Base-by-base conservation (phyloP, 2,329 filamentous ascomycete genomes). In the Thyridium curvatum region DNA sequence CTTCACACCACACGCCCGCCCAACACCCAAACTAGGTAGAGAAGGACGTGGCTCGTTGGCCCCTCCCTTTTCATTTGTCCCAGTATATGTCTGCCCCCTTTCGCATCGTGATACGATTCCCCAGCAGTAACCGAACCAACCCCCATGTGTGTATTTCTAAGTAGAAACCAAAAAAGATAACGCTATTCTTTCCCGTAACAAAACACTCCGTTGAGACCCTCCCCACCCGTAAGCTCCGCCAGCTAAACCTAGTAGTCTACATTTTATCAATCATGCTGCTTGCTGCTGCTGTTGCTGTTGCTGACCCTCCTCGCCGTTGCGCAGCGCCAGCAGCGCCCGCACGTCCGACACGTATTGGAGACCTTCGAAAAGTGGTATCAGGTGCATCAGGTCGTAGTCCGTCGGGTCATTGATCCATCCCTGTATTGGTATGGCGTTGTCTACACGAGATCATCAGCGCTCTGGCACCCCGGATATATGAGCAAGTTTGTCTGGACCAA, bases 321-420 rank as follows among this genome's bases (percentile, higher is more conserved):
- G 79, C 51, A 98, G 70, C 41, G 89, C 90, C 55, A 98, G 71
- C 46, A 97, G 71, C 35, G 93, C 90, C 53, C 93, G 78, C 43
- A 98, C 91, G 64, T 98, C 93, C 38, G 91, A 94, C 49, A 93
- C 90, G 64, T 97, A 95, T 67, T 97, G 93, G 55, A 98, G 67
- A 14, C 88, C 93, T 65, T 98, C 93, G 33, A 98, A 72, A 53
- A 97, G 71, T 26, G 93, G 93, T 42, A 98, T 82, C 43, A 98
- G 73, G 62, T 97, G 88, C 61, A 97, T 74, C 48, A 98, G 72
- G 58, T 96, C 91, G 59, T 90, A 93, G 65, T 98, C 93, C 18
- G 93, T 97, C 16, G 93, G 93, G 65, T 98, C 93, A 61, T 84
- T 95, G 66, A 98, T 97, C 93, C 93, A 98, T 56, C 93, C 93